Base-by-base conservation (phyloP, 1,139 yeast species). In the Sugiyamaella neomexicana region DNA sequence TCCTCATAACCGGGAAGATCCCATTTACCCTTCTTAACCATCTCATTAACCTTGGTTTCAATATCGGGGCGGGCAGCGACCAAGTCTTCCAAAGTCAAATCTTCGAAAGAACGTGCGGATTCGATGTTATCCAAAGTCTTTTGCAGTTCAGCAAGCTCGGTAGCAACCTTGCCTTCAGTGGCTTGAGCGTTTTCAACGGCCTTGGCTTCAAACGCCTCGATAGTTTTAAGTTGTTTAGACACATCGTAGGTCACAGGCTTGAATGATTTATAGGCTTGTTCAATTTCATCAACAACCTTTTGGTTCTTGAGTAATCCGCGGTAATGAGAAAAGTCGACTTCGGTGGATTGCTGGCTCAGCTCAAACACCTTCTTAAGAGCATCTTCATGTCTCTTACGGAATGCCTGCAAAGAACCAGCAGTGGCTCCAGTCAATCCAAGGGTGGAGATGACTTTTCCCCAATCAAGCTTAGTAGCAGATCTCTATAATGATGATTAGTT, bases 311-410 rank as follows among this genome's bases (percentile, higher is more conserved):
- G 82, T 54, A 84, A 78, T 25, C 85, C 76, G 70, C 85, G 86
- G 84, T 91, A 93, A 75, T 83, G 79, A 54, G 79, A 74, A 65
- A 91, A 93, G 75, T 93, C 97, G 60, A 93, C 89, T 44, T 78
- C 79, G 59, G 89, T 80, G 60, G 89, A 75, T 75, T 88, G 93
- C 65, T 80, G 77, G 70, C 83, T 78, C 67, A 91, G 80, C 60
- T 83, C 84, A 65, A 79, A 75, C 67, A 87, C 77, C 70, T 81
- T 81, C 77, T 89, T 86, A 79, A 90, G 86, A 66, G 99, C 98
- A 73, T 93, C 99, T 69, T 93, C 98, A 75, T 89, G 86, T 82
- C 99, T 88, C 87, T 95, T 93, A 80, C 91, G 93, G 86, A 93
- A 93, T 43, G 95, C 82, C 56, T 93, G 82, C 72, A 93, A 80